Evolutionary conservation across 176 grass and related monocot species (phyloP).

Genomic region (Lolium perenne): DNA sequence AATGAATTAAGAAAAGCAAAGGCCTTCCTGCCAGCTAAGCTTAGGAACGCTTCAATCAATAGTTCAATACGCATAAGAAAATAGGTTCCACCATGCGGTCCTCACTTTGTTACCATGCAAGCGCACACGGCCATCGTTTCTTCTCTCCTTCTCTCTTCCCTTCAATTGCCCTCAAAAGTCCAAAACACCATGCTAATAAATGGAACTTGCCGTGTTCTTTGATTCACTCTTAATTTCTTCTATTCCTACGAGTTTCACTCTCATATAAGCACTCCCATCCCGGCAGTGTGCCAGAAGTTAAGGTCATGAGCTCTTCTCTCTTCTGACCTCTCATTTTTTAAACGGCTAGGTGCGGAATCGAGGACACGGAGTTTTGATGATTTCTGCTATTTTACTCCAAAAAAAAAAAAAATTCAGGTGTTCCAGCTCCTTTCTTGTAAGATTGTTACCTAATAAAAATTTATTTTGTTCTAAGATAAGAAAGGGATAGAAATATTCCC

Average conservation of each 20-base stretch:
- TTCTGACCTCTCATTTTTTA: too few relatives aligned
- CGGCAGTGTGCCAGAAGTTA: neutral
- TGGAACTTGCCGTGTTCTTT: neutral
- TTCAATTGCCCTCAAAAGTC: neutral
- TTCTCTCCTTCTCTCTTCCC: neutral
- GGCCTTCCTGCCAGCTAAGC: neutral
- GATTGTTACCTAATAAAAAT: neutral
- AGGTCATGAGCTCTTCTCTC: neutral
- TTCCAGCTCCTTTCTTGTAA: too few relatives aligned
- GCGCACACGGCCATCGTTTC: neutral
- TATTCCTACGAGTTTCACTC: neutral
- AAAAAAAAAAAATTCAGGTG: too few relatives aligned
- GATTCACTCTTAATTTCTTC: neutral
- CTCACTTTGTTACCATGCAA: too few relatives aligned
- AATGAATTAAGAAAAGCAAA: neutral
- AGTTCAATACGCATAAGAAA: neutral
- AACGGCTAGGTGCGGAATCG: too few relatives aligned
- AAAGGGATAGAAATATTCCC: neutral
- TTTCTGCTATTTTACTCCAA: too few relatives aligned
- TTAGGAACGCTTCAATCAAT: neutral
- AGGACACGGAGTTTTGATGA: too few relatives aligned
- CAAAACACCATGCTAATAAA: constrained; percentile 4
- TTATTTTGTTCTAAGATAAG: neutral
- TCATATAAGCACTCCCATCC: neutral
- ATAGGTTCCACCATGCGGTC: neutral